Percentiles rank a stretch among this genome's conserved stretches.
Conservation (phyloP, 331 rosid genomes). For the Saraca asoca region DNA sequence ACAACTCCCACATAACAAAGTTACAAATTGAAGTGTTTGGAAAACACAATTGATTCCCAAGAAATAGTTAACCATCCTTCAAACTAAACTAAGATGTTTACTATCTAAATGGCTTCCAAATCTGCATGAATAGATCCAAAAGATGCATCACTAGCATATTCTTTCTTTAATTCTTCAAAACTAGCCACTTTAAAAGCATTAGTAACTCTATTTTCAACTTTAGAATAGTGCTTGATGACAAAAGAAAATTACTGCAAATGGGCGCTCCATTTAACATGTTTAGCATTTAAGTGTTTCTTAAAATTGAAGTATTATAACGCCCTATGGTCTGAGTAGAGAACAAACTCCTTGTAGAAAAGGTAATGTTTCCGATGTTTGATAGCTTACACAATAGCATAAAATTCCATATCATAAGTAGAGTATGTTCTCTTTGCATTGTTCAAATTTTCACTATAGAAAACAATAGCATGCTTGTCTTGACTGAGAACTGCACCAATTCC, state of each 20-base stretch:
- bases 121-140: background rate
- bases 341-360: conserved; percentile 6
- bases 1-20: too few relatives aligned
- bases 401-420: conserved; percentile 4
- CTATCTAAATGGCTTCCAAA: background rate
- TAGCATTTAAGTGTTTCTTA: background rate
- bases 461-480: background rate
- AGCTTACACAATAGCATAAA: conserved; percentile 2
- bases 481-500: background rate
- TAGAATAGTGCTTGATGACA: background rate
- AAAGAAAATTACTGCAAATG: background rate
- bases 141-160: background rate
- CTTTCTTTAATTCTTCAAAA: too few relatives aligned
- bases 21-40: too few relatives aligned
- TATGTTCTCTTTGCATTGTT: background rate
- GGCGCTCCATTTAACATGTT: background rate
- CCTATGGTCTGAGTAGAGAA: too few relatives aligned
- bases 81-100: background rate
- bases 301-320: background rate
- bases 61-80: too few relatives aligned
- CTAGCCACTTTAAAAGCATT: too few relatives aligned
- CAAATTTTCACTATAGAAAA: background rate
- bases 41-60: too few relatives aligned
- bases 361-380: background rate
- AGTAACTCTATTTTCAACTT: background rate